Conservation (phyloP, 768 basidiomycete genomes). For the Russula sp. region DNA sequence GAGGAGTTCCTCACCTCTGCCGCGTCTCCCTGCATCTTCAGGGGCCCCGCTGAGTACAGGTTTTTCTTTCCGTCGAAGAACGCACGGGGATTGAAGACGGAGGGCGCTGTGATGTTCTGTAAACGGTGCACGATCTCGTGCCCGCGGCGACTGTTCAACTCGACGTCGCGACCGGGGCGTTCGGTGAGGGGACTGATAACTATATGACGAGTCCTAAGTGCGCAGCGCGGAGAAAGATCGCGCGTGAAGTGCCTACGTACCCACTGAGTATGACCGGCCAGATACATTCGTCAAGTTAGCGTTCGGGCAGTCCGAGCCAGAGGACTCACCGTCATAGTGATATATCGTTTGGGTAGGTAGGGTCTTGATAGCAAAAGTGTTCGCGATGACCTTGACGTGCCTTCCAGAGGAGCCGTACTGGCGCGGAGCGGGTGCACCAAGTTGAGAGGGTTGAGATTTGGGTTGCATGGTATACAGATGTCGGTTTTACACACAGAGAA, state of each 20-base stretch:
- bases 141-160: slow-evolving; percentile 10
- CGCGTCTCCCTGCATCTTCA: slow-evolving; percentile 17
- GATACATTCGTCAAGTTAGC: background rate
- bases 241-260: background rate
- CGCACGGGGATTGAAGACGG: slow-evolving; percentile 15
- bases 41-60: slow-evolving; percentile 11
- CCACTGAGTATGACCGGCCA: slow-evolving; percentile 11
- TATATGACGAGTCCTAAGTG: background rate
- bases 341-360: slow-evolving; percentile 13
- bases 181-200: slow-evolving; percentile 5
- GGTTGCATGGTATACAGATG: slow-evolving; percentile 11
- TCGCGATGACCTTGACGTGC: slow-evolving; percentile 11
- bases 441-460: background rate
- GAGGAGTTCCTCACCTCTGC: slow-evolving; percentile 3
- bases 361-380: slow-evolving; percentile 12
- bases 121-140: slow-evolving; percentile 16
- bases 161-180: slow-evolving; percentile 11
- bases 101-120: slow-evolving; percentile 7
- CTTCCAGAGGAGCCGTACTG: slow-evolving; percentile 10
- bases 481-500: background rate
- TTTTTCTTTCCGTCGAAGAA: slow-evolving; percentile 20
- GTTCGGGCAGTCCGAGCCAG: background rate
- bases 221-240: background rate
- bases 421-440: background rate
- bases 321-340: slow-evolving; percentile 16